phyloP scores from a whole-genome alignment of 1,284 basidiomycete species.

The Puccinia coronata region DNA sequence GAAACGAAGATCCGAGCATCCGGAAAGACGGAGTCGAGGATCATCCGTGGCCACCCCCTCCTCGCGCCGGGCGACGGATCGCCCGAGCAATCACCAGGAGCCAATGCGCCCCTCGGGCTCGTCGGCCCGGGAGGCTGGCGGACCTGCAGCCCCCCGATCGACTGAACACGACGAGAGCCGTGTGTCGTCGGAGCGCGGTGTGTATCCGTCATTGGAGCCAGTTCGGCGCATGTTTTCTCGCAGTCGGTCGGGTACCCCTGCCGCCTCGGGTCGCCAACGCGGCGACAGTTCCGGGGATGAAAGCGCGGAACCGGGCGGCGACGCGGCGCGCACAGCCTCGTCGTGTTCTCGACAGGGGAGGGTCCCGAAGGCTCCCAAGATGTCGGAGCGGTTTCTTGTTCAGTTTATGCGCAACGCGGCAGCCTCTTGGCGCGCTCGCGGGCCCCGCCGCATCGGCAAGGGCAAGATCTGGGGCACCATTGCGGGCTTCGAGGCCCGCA shows the following conservation, averaged over 20 bases:
- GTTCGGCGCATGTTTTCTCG: constrained; percentile 1
- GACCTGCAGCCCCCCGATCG: not conserved
- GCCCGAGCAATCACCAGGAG: not conserved
- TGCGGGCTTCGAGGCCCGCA: constrained; percentile 1
- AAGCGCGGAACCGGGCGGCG: not conserved
- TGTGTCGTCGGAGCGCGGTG: not conserved
- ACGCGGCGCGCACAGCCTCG: not conserved
- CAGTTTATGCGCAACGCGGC: not conserved
- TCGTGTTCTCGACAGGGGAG: not conserved
- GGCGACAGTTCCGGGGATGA: not conserved
- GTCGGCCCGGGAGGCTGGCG: not conserved
- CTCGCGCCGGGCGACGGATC: not conserved
- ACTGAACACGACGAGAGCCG: not conserved
- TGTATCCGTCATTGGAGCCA: constrained; percentile 14
- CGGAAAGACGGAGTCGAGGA: not conserved
- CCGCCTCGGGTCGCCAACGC: not conserved
- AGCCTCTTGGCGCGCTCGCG: not conserved
- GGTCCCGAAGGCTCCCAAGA: not conserved
- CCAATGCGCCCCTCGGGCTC: not conserved
- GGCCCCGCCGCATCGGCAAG: not conserved
- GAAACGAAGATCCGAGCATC: constrained; percentile 15
- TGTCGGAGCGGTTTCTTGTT: not conserved
- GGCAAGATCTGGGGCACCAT: constrained; percentile 8
- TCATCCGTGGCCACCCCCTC: not conserved
- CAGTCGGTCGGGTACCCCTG: not conserved